Evolutionary conservation across 805 yeast species (phyloP).

Genomic region (Monosporozyma unispora): DNA sequence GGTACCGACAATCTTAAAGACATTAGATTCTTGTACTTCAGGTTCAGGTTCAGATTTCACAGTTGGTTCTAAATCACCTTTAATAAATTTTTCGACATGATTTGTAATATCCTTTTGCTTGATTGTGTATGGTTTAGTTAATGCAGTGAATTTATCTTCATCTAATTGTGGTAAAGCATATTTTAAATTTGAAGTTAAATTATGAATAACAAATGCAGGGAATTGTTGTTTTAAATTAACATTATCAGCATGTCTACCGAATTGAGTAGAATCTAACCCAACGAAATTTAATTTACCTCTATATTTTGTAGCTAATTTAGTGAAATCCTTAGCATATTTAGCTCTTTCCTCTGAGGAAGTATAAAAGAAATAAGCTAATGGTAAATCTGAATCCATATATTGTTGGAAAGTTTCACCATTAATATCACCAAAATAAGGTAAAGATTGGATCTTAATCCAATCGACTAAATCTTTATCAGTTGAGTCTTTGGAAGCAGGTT

Average conservation of each 20-base stretch:
- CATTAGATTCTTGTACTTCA: slow-evolving; percentile 67
- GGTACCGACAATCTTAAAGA: slow-evolving; percentile 71
- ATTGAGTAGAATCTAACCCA: slow-evolving; percentile 72
- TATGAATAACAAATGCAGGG: slow-evolving; percentile 89
- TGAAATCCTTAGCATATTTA: slow-evolving; percentile 43
- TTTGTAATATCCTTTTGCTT: slow-evolving; percentile 45
- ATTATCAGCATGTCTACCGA: slow-evolving; percentile 82
- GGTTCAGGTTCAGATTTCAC: slow-evolving; percentile 84
- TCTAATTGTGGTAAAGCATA: slow-evolving; percentile 60
- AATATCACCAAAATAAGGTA: slow-evolving; percentile 45
- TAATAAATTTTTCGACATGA: slow-evolving; percentile 54
- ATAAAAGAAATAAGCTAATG: slow-evolving; percentile 86
- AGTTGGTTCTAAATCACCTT: slow-evolving; percentile 59
- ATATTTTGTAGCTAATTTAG: slow-evolving; percentile 57
- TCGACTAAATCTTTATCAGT: slow-evolving; percentile 42
- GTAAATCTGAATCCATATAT: slow-evolving; percentile 64
- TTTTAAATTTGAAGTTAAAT: slow-evolving; percentile 57
- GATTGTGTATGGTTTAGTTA: slow-evolving; percentile 30
- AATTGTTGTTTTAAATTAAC: slow-evolving; percentile 78
- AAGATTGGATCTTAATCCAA: slow-evolving; percentile 24
- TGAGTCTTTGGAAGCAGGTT: slow-evolving; percentile 9
- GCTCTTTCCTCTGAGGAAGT: slow-evolving; percentile 59
- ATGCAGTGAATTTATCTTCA: slow-evolving; percentile 22
- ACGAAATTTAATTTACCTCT: slow-evolving; percentile 83
- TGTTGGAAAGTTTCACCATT: slow-evolving; percentile 68